These are phyloP conservation scores for Gossypium australe DNA, from an alignment of 345 rosid species.

Conservation along the genomic window DNA sequence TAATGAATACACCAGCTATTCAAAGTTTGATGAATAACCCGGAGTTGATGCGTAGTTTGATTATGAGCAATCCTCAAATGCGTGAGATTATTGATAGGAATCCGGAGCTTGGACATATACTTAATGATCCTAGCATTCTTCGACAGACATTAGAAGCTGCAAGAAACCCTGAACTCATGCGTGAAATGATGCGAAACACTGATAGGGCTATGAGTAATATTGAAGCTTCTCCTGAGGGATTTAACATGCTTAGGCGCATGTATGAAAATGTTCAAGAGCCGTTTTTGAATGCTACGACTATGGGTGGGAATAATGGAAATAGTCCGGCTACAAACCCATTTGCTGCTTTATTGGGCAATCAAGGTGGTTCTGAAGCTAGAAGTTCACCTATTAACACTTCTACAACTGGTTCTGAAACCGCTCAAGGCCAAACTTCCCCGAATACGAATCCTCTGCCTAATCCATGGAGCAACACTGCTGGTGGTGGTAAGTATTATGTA, in stretches of 20 bases:
- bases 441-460: slow-evolving; percentile 84
- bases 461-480: slow-evolving; percentile 62
- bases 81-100: slow-evolving; percentile 87
- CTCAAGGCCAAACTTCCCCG: slow-evolving; percentile 53
- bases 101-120: slow-evolving; percentile 88
- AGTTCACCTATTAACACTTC: slow-evolving; percentile 45
- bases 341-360: slow-evolving; percentile 53
- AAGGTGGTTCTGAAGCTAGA: slow-evolving; percentile 38
- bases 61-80: slow-evolving; percentile 90
- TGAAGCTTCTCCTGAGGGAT: slow-evolving; percentile 82
- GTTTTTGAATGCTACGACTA: slow-evolving; percentile 68
- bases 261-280: slow-evolving; percentile 91
- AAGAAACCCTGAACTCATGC: slow-evolving; percentile 91
- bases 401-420: slow-evolving; percentile 37
- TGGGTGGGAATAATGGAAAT: slow-evolving; percentile 55
- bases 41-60: slow-evolving; percentile 68
- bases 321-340: slow-evolving; percentile 51
- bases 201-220: slow-evolving; percentile 90
- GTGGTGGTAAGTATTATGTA: slow-evolving; percentile 34
- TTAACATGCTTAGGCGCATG: slow-evolving; percentile 91
- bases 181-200: slow-evolving; percentile 88
- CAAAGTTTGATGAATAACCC: slow-evolving; percentile 87
- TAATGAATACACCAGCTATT: slow-evolving; percentile 77
- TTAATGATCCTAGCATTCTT: slow-evolving; percentile 74
- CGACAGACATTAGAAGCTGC: slow-evolving; percentile 82